Evolutionary conservation across 768 basidiomycete genomes (phyloP).

Genomic region (Ephemerocybe angulata): DNA sequence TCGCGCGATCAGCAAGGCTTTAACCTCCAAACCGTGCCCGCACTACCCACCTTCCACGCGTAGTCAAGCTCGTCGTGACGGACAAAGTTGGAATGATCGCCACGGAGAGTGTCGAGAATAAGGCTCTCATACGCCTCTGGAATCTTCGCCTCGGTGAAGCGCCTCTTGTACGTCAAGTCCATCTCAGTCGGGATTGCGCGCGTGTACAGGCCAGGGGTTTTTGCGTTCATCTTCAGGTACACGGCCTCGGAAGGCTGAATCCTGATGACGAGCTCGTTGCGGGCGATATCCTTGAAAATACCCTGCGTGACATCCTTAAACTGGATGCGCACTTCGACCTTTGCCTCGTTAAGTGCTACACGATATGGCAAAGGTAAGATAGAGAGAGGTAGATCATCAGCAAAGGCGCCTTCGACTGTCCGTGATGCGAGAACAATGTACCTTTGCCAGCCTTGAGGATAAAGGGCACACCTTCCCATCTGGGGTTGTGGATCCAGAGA

Average conservation of each 20-base stretch:
- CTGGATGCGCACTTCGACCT: conserved; percentile 96
- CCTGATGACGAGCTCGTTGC: conserved; percentile 96
- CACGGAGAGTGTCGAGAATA: conserved; percentile 91
- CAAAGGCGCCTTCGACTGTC: too few relatives aligned
- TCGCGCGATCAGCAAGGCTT: neutral
- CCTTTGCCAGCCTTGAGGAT: conserved; percentile 98
- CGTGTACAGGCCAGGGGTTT: conserved; percentile 87
- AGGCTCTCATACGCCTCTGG: conserved; percentile 97
- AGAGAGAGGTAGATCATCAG: neutral
- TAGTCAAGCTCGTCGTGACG: conserved; percentile 95
- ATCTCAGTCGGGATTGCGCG: conserved; percentile 93
- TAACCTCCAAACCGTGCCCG: neutral
- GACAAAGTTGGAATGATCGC: conserved; percentile 99
- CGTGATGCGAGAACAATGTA: conserved; percentile 22
- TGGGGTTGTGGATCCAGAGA: conserved; percentile 88
- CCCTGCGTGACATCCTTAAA: conserved; percentile 97
- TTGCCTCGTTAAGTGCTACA: conserved; percentile 93
- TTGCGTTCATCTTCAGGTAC: conserved; percentile 95
- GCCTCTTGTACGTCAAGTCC: conserved; percentile 96
- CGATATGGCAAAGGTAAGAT: neutral
- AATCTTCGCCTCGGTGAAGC: conserved; percentile 87
- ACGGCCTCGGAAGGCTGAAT: conserved; percentile 96
- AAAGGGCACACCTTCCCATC: conserved; percentile 99
- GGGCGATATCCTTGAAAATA: conserved; percentile 93
- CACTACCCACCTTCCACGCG: conserved; percentile 83